Conservation (phyloP, 352 stramenopile genomes). For the Phytopythium aichiense region DNA sequence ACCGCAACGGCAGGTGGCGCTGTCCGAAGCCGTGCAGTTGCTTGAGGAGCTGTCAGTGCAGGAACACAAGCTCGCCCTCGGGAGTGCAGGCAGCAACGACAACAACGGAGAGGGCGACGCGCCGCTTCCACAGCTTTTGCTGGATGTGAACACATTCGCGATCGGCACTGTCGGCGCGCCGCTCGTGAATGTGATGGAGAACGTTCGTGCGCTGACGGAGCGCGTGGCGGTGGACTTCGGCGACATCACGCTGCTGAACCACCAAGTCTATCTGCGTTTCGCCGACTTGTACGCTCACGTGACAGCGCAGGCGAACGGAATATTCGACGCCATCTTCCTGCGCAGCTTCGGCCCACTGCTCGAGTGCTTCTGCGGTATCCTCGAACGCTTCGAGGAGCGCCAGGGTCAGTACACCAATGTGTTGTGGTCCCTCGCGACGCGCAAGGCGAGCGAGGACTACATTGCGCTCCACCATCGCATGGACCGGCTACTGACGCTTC, state of each 20-base stretch:
- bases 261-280: constrained; percentile 6
- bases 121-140: constrained; percentile 2
- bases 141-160: constrained; percentile 7
- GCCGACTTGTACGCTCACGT: constrained; percentile 9
- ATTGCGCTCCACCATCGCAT: constrained; percentile 8
- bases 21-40: constrained; percentile 1
- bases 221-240: constrained; percentile 5
- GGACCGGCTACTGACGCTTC: constrained; percentile 4
- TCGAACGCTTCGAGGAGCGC: constrained; percentile 5
- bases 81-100: neutral
- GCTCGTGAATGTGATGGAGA: constrained; percentile 7
- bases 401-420: constrained; percentile 1
- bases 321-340: constrained; percentile 8
- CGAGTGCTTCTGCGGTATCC: constrained; percentile 9
- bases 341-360: constrained; percentile 8
- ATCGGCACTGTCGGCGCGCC: constrained; percentile 6
- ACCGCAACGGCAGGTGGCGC: neutral
- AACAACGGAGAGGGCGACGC: neutral
- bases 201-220: constrained; percentile 5
- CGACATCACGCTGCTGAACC: constrained; percentile 5
- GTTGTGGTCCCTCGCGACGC: constrained; percentile 4
- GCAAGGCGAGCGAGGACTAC: constrained; percentile 10
- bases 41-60: constrained; percentile 9
- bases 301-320: constrained; percentile 2
- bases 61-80: constrained; percentile 7